Evolutionary conservation across 139 green algal genomes (phyloP).

Genomic region (Pleodorina starrii): DNA sequence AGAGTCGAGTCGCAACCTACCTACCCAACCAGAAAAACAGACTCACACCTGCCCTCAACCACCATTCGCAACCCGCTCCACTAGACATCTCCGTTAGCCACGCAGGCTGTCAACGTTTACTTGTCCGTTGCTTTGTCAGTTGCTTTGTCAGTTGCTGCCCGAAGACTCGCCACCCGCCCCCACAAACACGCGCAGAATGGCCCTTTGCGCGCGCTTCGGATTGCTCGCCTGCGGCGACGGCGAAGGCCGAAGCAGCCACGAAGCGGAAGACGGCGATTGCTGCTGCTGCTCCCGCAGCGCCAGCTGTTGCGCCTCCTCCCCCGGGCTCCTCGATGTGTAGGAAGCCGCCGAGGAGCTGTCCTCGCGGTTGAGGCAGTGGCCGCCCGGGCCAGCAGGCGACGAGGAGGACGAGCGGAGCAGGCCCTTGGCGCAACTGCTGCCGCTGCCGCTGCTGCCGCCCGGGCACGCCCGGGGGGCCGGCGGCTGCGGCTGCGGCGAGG

Average conservation of each 20-base stretch:
- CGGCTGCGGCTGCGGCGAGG: no score
- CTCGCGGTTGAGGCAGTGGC: background rate
- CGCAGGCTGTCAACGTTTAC: no score
- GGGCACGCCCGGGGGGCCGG: no score
- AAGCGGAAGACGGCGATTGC: background rate
- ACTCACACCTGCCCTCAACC: no score
- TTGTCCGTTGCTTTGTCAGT: background rate
- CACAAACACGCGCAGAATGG: slow-evolving; percentile 21
- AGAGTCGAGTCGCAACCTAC: no score
- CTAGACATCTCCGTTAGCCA: no score
- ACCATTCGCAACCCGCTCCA: no score
- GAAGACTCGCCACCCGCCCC: background rate
- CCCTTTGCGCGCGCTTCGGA: background rate
- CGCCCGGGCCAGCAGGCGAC: no score
- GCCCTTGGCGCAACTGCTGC: background rate
- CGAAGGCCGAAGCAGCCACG: background rate
- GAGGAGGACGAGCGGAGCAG: background rate
- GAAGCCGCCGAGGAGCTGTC: background rate
- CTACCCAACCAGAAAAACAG: no score
- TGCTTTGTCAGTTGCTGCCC: slow-evolving; percentile 25
- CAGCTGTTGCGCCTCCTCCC: background rate
- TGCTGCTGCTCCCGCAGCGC: background rate
- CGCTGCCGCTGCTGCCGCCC: background rate
- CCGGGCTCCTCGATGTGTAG: background rate
- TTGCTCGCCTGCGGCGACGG: background rate